A percentile compares a stretch with the other conserved stretches of the same genome.
phyloP scores from a whole-genome alignment of 306 rosid species.

The Cucurbita argyrosperma region DNA sequence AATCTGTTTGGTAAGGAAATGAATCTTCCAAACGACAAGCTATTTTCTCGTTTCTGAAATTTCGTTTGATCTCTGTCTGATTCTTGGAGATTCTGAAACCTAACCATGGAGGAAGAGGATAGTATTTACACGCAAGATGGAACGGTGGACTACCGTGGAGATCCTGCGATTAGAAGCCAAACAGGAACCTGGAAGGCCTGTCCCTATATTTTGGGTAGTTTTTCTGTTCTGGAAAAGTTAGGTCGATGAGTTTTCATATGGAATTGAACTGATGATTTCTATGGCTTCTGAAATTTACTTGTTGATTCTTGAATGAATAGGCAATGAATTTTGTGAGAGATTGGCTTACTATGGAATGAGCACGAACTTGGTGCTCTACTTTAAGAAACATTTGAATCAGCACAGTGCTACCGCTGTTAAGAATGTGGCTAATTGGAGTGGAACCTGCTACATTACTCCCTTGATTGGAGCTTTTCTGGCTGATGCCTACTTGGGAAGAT shows the following conservation, averaged over 20 bases:
- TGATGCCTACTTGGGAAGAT: slow-evolving; percentile 10
- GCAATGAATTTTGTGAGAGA: slow-evolving; percentile 9
- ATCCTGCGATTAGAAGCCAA: background rate
- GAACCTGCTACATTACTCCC: slow-evolving; percentile 10
- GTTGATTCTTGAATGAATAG: background rate
- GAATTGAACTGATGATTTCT: background rate
- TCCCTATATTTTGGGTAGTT: slow-evolving; percentile 5
- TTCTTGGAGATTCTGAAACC: background rate
- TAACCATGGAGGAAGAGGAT: slow-evolving; percentile 3
- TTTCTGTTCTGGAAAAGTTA: background rate
- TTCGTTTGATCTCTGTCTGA: background rate
- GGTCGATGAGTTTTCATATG: background rate
- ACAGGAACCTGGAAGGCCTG: slow-evolving; percentile 13
- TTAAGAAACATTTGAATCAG: background rate
- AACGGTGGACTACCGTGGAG: background rate
- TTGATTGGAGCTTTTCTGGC: slow-evolving; percentile 9
- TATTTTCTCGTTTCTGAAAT: background rate
- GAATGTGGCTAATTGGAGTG: slow-evolving; percentile 7
- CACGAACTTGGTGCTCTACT: slow-evolving; percentile 2
- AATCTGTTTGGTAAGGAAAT: background rate
- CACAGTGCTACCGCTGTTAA: slow-evolving; percentile 5
- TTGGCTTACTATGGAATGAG: slow-evolving; percentile 12
- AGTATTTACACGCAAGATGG: slow-evolving; percentile 10
- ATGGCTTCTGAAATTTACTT: background rate
- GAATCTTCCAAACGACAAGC: too few species aligned